These are phyloP conservation scores for Boletus patriciae DNA, from an alignment of 768 basidiomycete genomes.

Conservation along the genomic window DNA sequence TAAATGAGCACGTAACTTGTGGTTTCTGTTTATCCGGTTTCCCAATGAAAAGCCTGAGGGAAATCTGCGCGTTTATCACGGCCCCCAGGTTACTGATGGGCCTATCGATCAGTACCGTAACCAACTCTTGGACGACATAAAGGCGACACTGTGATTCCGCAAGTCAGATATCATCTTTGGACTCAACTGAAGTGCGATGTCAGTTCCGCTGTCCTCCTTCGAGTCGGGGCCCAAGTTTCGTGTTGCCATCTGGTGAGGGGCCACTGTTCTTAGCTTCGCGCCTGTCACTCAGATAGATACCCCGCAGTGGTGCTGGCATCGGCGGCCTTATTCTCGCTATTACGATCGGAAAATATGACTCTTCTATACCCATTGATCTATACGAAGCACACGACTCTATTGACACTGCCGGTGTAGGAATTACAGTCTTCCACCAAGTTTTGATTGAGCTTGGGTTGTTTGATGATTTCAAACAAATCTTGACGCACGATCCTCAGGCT, in stretches of 20 bases:
- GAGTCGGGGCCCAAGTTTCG: conserved; percentile 11
- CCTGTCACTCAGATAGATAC: not conserved
- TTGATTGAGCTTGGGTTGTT: conserved; percentile 44
- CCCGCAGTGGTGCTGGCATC: conserved; percentile 40
- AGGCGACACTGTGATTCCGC: too few species aligned
- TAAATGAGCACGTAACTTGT: too few species aligned
- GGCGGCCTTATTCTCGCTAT: conserved; percentile 45
- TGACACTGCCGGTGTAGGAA: conserved; percentile 42
- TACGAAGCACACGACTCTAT: conserved; percentile 48
- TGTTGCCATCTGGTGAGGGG: conserved; percentile 26
- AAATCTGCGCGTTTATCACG: too few species aligned
- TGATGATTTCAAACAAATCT: conserved; percentile 31
- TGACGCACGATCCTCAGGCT: conserved; percentile 8
- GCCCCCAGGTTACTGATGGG: too few species aligned
- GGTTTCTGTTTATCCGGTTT: too few species aligned
- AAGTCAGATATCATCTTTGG: not conserved
- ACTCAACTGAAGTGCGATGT: not conserved
- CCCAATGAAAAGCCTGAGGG: too few species aligned
- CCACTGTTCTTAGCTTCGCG: not conserved
- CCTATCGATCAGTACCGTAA: too few species aligned
- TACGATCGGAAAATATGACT: conserved; percentile 36
- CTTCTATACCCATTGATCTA: conserved; percentile 38
- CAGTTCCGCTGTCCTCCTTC: not conserved
- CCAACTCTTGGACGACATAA: not conserved
- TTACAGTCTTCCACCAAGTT: conserved; percentile 48